Evolutionary conservation across 805 yeast genomes (phyloP), one percentile per base, ranked within the genome.

Genomic region (Suhomyces sp.): DNA sequence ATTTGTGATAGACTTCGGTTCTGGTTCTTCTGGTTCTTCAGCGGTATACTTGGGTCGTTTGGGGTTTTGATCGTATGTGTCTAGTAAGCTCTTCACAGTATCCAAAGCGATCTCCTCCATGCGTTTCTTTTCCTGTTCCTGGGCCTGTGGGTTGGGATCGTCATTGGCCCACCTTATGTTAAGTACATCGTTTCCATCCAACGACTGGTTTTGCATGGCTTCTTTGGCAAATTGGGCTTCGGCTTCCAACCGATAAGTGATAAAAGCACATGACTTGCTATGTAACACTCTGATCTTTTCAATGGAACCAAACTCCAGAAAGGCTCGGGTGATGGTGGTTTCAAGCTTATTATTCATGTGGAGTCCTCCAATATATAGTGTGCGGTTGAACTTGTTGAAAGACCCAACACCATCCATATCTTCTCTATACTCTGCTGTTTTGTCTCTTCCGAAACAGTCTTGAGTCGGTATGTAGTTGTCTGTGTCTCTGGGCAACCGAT

Each of bases 361-460:
- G 17, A 65, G 76, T 57, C 82, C 83, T 10, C 96, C 94, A 2
- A 93, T 81, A 64, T 86, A 92, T 1, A 93, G 66, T 0, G 97
- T 90, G 50, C 84, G 71, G 64, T 91, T 92, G n/a, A 75, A 74
- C 36, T 76, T 71, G 59, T 80, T 77, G 64, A 93, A 85, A 23
- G 90, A 84, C 0, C 98, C 99, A 3, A 91, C 86, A 33, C 99
- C 99, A 27, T 87, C 84, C 97, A 91, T 91, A 69, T 93, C 98
- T 58, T 93, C 97, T 59, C 91, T 73, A 62, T 89, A 90, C 47
- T 84, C 87, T 1, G 87, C 76, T 57, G 87, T 87, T 67, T 88
- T 90, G 63, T 89, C 96, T 54, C 99, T 74, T 1, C 97, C 98
- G 75, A 93, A 93, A 63, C 97, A 92, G 69, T 93, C 99, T 24